Base-by-base conservation (phyloP, 2,329 filamentous ascomycete species). In the Rhynchosporium secalis region DNA sequence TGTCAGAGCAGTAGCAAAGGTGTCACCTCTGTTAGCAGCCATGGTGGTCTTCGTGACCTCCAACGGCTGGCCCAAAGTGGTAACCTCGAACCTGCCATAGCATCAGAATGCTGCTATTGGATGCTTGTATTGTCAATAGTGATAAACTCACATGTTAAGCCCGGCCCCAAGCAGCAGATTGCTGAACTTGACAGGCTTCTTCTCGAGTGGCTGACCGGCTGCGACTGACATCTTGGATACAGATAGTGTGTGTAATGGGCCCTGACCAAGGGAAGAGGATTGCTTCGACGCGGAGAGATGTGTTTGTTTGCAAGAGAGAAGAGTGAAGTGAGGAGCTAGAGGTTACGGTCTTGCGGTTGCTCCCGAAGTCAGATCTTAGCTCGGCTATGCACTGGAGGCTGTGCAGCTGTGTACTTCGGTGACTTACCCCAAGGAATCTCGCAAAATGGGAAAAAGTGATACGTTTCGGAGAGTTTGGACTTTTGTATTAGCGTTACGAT, bases 151-250 rank as follows among this genome's bases (percentile, higher is more conserved):
- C 68, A 75, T 66, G 63, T 74, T 75, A 61, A 75, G 66, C 41
- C 71, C 69, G 58, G 73, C 73, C 62, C 74, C 73, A 63, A 75
- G 86, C 75, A 99, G 83, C 85, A 99, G 79, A 82, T 99, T 99
- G 83, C 92, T 96, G 85, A 98, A 98, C 87, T 97, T 98, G 86
- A 99, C 86, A 70, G 95, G 95, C 87, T 98, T 98, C 90, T 98
- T 98, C 89, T 97, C 93, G 78, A 76, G 80, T 79, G 76, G 78
- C 70, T 78, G 77, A 73, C 83, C 76, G 72, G 79, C 76, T 73
- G 81, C 79, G 75, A 83, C 79, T 78, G 86, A 86, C 86, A 90
- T 88, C 78, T 78, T 81, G 78, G 76, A 75, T 75, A 75, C 78
- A 81, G 79, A 80, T 79, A 79, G 49, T 78, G 73, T 75, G 71